A percentile compares a stretch with the other conserved stretches of the same genome.
phyloP scores from a whole-genome alignment of 345 rosid genomes.

The Heritiera littoralis region DNA sequence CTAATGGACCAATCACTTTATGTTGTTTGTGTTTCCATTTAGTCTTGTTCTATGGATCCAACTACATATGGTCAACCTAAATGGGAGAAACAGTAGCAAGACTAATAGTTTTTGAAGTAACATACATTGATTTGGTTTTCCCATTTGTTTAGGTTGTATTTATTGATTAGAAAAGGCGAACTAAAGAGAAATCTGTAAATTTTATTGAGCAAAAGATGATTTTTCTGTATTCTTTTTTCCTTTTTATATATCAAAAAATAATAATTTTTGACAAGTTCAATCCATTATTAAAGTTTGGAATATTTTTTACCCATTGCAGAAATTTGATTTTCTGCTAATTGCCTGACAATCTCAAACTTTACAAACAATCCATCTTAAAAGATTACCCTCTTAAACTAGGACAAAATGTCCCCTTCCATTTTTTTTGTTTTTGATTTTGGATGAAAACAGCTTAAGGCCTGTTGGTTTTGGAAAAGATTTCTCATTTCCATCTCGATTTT shows the following conservation, averaged over 20 bases:
- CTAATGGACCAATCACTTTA: background rate
- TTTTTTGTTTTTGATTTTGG: background rate
- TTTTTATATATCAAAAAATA: background rate
- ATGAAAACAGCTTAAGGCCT: background rate
- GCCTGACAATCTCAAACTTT: background rate
- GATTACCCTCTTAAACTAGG: background rate
- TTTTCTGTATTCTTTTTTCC: background rate
- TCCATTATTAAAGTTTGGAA: background rate
- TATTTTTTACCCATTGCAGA: background rate
- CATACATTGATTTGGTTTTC: conserved; percentile 7
- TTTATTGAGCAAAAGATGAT: background rate
- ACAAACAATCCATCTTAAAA: background rate
- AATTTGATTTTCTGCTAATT: background rate
- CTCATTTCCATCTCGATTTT: background rate
- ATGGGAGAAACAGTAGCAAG: background rate
- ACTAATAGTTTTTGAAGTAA: background rate
- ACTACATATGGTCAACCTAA: background rate
- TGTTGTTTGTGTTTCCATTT: background rate
- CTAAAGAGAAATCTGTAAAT: background rate
- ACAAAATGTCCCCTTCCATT: background rate
- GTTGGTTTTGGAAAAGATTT: background rate
- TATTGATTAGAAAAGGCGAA: background rate
- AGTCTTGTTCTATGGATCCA: background rate
- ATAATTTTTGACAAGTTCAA: background rate
- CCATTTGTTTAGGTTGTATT: background rate